Percentiles rank a stretch among this genome's conserved stretches.
Conservation (phyloP, 345 rosid species). For the Xanthoceras sorbifolium region DNA sequence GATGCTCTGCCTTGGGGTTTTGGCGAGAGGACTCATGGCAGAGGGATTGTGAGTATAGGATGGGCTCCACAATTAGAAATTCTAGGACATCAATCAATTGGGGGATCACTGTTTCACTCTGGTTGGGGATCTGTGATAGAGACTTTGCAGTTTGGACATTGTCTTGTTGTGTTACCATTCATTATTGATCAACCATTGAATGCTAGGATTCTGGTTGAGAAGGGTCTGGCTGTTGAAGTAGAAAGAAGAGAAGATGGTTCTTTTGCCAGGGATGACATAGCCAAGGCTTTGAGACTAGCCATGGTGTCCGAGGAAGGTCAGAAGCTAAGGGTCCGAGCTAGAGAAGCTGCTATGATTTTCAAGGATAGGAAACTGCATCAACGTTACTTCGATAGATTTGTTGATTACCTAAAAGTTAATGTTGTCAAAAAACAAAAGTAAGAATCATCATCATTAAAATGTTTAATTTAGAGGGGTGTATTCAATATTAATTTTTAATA, state of each 20-base stretch:
- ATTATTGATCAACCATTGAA: constrained; percentile 21
- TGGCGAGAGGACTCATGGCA: background rate
- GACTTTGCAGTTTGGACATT: constrained; percentile 26
- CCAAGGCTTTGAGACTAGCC: constrained; percentile 18
- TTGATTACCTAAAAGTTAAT: constrained; percentile 15
- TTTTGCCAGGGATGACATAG: constrained; percentile 13
- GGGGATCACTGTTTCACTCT: constrained; percentile 26
- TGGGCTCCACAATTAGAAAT: constrained; percentile 24
- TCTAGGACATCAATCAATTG: constrained; percentile 15
- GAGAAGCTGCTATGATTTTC: constrained; percentile 13
- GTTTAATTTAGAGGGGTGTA: too few species aligned
- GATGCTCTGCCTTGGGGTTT: constrained; percentile 13
- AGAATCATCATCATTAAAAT: too few species aligned
- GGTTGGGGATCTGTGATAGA: constrained; percentile 32
- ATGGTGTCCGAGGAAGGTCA: constrained; percentile 29
- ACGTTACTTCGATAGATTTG: constrained; percentile 11
- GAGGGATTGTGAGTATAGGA: constrained; percentile 16
- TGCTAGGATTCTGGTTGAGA: constrained; percentile 27
- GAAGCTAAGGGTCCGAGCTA: background rate
- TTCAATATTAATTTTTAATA: too few species aligned
- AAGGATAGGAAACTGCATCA: constrained; percentile 21
- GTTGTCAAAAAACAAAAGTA: background rate
- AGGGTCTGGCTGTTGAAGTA: constrained; percentile 25
- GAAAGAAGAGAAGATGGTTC: constrained; percentile 31
- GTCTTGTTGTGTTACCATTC: constrained; percentile 22